Conservation (phyloP, 2,329 filamentous ascomycete species). For the Ophiobolus disseminans region DNA sequence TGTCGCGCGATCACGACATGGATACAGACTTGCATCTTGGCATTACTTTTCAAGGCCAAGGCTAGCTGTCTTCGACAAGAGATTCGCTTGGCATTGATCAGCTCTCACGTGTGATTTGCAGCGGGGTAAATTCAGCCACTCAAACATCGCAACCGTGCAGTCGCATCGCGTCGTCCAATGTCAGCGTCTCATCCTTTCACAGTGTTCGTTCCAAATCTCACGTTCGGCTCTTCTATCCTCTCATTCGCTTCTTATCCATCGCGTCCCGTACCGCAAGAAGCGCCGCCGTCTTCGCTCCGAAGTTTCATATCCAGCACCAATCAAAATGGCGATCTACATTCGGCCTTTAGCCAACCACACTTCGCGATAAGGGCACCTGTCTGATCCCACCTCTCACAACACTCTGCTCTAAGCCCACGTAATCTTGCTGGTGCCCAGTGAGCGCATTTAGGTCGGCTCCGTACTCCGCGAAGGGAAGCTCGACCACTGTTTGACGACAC, state of each 20-base stretch:
- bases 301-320: constrained; percentile 33
- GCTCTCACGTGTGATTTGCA: constrained; percentile 11
- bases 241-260: constrained; percentile 28
- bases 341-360: constrained; percentile 33
- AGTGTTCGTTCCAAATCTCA: constrained; percentile 18
- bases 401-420: constrained; percentile 21
- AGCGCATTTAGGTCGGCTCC: constrained; percentile 38
- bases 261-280: constrained; percentile 28
- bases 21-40: constrained; percentile 25
- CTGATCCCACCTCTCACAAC: constrained; percentile 14
- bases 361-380: constrained; percentile 39
- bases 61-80: constrained; percentile 23
- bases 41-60: constrained; percentile 29
- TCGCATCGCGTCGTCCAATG: background rate
- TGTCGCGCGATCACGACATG: constrained; percentile 7
- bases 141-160: background rate
- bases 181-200: constrained; percentile 1
- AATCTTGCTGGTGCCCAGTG: constrained; percentile 28
- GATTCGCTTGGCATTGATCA: constrained; percentile 19
- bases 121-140: constrained; percentile 12
- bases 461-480: constrained; percentile 37
- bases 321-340: constrained; percentile 29
- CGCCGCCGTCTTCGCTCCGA: constrained; percentile 16
- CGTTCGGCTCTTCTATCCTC: constrained; percentile 21
- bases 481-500: constrained; percentile 16